phyloP scores from a whole-genome alignment of 140 eudicot genomes.

The Ambrosia hybrid region DNA sequence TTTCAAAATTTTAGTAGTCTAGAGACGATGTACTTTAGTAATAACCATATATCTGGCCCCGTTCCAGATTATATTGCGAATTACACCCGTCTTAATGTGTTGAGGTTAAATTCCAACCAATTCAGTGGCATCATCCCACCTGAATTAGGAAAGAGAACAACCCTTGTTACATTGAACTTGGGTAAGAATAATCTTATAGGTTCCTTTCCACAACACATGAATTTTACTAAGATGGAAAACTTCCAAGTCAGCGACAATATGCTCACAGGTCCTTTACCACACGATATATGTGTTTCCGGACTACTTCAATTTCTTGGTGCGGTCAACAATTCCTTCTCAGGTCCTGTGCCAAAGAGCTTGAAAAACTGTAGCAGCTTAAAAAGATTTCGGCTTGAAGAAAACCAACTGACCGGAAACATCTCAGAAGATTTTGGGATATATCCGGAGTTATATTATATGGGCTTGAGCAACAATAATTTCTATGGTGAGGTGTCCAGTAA shows the following conservation, averaged over 20 bases:
- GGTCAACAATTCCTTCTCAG: slow-evolving; percentile 30
- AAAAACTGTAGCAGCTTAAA: slow-evolving; percentile 42
- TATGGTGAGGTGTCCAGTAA: slow-evolving; percentile 42
- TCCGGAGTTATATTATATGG: slow-evolving; percentile 12
- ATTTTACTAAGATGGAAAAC: slow-evolving; percentile 24
- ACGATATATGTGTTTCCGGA: slow-evolving; percentile 36
- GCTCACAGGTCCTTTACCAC: slow-evolving; percentile 40
- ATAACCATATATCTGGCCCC: slow-evolving; percentile 24
- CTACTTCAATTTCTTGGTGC: slow-evolving; percentile 9
- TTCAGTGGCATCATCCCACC: slow-evolving; percentile 20
- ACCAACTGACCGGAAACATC: slow-evolving; percentile 10
- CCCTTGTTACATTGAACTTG: slow-evolving; percentile 30
- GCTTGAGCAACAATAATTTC: slow-evolving; percentile 41
- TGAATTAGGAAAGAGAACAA: slow-evolving; percentile 24
- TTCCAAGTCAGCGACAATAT: slow-evolving; percentile 24
- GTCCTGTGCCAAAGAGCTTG: slow-evolving; percentile 42
- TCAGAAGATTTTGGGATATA: slow-evolving; percentile 4
- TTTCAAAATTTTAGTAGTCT: slow-evolving; percentile 5
- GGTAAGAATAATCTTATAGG: slow-evolving; percentile 33
- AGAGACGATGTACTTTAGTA: background rate
- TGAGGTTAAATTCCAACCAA: slow-evolving; percentile 29
- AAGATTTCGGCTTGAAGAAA: slow-evolving; percentile 20
- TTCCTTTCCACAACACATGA: slow-evolving; percentile 33
- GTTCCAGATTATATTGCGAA: slow-evolving; percentile 31
- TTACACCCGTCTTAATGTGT: slow-evolving; percentile 12